Percentiles rank a stretch among this genome's conserved stretches.
Evolutionary conservation across 371 early-diverging fungal genomes (phyloP).

Genomic region (Mucor saturninus): DNA sequence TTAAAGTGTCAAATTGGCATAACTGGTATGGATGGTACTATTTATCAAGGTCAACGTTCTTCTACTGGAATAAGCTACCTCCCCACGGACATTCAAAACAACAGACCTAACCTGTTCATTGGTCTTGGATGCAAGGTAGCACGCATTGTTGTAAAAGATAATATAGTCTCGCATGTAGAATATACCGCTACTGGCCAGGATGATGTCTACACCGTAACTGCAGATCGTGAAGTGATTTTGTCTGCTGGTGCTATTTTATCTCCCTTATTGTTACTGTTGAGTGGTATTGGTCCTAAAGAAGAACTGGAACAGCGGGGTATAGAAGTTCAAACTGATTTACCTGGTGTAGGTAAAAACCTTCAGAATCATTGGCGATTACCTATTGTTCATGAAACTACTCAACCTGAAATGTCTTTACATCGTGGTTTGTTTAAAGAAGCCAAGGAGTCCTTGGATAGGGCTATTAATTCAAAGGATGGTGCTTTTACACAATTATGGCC

Average conservation of each 20-base stretch:
- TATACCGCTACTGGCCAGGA: slow-evolving; percentile 6
- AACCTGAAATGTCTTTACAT: slow-evolving; percentile 25
- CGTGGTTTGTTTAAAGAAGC: slow-evolving; percentile 8
- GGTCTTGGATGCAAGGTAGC: slow-evolving; percentile 27
- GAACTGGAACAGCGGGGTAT: slow-evolving; percentile 33
- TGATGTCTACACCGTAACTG: slow-evolving; percentile 9
- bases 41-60: slow-evolving; percentile 23
- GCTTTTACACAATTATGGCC: slow-evolving; percentile 30
- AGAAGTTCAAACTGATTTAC: slow-evolving; percentile 22
- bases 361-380: slow-evolving; percentile 42
- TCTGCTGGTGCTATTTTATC: slow-evolving; percentile 48
- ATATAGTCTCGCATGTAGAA: slow-evolving; percentile 17
- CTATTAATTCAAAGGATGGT: slow-evolving; percentile 19
- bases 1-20: slow-evolving; percentile 27
- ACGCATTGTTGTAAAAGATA: slow-evolving; percentile 15
- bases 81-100: slow-evolving; percentile 1
- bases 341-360: slow-evolving; percentile 49
- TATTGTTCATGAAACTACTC: slow-evolving; percentile 23
- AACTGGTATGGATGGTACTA: slow-evolving; percentile 25
- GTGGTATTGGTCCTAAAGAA: slow-evolving; percentile 30
- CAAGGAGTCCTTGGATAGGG: slow-evolving; percentile 11
- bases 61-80: slow-evolving; percentile 25
- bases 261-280: slow-evolving; percentile 30
- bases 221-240: slow-evolving; percentile 39
- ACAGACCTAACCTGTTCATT: slow-evolving; percentile 26